Evolutionary conservation across 1,139 yeast genomes (phyloP), one percentile per base, ranked within the genome.

Genomic region (Yamadazyma trypodendri): DNA sequence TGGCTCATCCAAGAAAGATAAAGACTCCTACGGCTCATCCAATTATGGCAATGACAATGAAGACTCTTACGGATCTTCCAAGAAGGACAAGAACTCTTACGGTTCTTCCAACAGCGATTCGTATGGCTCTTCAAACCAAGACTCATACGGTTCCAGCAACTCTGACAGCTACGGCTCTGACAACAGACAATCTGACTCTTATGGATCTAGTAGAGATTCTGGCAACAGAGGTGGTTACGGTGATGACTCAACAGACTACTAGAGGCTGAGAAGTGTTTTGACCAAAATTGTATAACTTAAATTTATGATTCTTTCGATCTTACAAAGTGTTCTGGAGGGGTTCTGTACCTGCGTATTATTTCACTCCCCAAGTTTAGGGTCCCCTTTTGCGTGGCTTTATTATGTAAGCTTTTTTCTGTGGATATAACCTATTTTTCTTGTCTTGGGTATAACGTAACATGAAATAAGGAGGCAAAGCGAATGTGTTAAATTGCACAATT

Each of bases 61-160:
- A 14, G 36, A 25, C 28, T 35, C 41, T 15, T 34, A 34, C 27
- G 35, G 36, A 34, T 35, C 40, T 24, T 18, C 21, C 8, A 18
- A 8, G 8, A 18, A 8, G 21, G 46, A 29, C 12, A 10, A 9
- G 9, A 50, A 52, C 31, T 47, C 57, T 10, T 56, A 52, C 35
- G 56, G 56, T 30, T 48, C 37, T 8, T 32, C 46, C 34, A 43
- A 49, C 37, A 39, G 37, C 28, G 54, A 48, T 38, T 51, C 59
- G 15, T 53, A 50, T 38, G 60, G 61, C 18, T 35, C 55, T 18
- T 18, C 21, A 18, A 18, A 18, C 8, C 21, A 18, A 18, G 21
- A 18, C 21, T 18, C 30, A 21, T 8, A 18, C 13, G 32, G 21
- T 22, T 37, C 38, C 17, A 46, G 46, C 31, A 43, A 47, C 25